phyloP scores from a whole-genome alignment of 2,329 filamentous ascomycete species.

The Pseudofabraea citricarpa region DNA sequence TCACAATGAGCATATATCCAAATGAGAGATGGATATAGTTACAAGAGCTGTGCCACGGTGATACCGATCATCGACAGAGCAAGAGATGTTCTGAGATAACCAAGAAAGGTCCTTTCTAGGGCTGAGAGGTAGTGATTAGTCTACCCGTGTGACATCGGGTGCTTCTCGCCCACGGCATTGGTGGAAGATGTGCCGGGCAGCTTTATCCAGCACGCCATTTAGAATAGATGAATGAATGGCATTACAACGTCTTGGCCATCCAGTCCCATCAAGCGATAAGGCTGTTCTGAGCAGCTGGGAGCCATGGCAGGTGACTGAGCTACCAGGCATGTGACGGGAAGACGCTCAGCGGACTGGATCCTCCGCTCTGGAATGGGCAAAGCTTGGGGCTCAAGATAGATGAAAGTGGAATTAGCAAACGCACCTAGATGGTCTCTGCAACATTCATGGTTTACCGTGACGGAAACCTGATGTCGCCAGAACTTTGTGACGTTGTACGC shows the following conservation, averaged over 20 bases:
- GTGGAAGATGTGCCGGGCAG: too few relatives aligned
- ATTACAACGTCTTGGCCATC: too few relatives aligned
- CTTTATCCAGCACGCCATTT: not conserved
- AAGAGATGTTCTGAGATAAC: conserved; percentile 66
- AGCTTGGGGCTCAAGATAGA: too few relatives aligned
- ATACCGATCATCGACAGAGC: conserved; percentile 64
- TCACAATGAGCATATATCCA: conserved; percentile 19
- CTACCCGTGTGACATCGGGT: not conserved
- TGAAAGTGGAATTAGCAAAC: conserved; percentile 18
- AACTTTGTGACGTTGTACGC: conserved; percentile 28
- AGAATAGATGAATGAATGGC: too few relatives aligned
- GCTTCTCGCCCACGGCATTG: not conserved
- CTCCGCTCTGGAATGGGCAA: too few relatives aligned
- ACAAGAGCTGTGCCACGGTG: conserved; percentile 61
- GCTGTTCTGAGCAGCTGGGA: too few relatives aligned
- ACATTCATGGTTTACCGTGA: conserved; percentile 43
- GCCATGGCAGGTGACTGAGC: too few relatives aligned
- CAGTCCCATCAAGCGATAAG: too few relatives aligned
- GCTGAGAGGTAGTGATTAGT: conserved; percentile 46
- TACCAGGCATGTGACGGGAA: not conserved
- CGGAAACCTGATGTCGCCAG: conserved; percentile 44
- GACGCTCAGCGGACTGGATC: not conserved
- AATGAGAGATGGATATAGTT: conserved; percentile 9
- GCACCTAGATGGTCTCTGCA: conserved; percentile 53
- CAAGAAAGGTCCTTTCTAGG: conserved; percentile 70